Conservation (phyloP, 1,284 basidiomycete genomes). For the Pisolithus thermaeus region DNA sequence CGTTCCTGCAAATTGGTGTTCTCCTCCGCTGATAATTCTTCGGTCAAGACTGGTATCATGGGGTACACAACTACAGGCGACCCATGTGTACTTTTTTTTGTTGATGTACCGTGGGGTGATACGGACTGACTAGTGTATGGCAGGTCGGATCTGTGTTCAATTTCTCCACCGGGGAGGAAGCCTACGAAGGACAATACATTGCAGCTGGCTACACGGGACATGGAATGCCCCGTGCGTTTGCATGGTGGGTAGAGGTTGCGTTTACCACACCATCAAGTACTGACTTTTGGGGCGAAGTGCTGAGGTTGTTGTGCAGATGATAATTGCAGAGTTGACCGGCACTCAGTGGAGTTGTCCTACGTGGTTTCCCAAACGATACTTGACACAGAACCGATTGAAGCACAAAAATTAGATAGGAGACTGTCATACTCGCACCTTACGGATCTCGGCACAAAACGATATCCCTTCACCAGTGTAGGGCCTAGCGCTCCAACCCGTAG, state of each 20-base stretch:
- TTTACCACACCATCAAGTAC: background rate
- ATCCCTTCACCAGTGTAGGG: no score
- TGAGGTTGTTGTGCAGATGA: constrained; percentile 60
- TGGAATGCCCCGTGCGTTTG: constrained; percentile 75
- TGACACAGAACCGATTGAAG: constrained; percentile 35
- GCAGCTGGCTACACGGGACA: constrained; percentile 74
- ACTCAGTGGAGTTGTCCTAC: constrained; percentile 45
- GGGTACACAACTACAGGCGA: constrained; percentile 60
- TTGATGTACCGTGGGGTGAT: background rate
- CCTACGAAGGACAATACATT: constrained; percentile 60
- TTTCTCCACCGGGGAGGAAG: constrained; percentile 13
- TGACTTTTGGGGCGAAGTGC: constrained; percentile 43
- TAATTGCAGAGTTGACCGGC: constrained; percentile 43
- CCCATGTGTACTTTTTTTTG: constrained; percentile 55
- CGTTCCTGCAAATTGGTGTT: background rate
- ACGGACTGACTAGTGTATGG: background rate
- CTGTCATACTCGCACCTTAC: no score
- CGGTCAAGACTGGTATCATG: constrained; percentile 72
- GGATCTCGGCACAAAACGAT: no score
- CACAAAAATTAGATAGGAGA: background rate
- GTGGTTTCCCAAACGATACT: constrained; percentile 62
- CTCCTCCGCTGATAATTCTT: background rate
- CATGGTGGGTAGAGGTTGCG: constrained; percentile 44
- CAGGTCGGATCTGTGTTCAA: constrained; percentile 64
- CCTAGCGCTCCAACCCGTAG: no score